These are phyloP conservation scores for Tricholoma furcatifolium DNA, from an alignment of 768 basidiomycete species.

Conservation along the genomic window DNA sequence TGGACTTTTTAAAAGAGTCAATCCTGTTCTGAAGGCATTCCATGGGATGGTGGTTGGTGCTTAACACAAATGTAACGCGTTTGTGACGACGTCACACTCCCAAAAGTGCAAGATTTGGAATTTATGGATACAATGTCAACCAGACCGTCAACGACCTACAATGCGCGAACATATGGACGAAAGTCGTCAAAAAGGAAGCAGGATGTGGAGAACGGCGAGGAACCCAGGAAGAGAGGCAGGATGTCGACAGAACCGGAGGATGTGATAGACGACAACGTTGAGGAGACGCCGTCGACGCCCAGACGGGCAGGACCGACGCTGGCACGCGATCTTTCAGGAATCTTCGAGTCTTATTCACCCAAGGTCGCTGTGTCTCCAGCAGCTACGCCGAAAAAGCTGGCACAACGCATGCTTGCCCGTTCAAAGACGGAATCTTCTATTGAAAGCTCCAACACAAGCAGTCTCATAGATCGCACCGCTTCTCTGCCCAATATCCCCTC, in stretches of 20 bases:
- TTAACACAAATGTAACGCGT: constrained; percentile 38
- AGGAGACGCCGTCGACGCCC: constrained; percentile 16
- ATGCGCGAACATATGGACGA: constrained; percentile 36
- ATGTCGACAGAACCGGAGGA: constrained; percentile 15
- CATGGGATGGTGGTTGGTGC: constrained; percentile 34
- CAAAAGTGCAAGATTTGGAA: neutral
- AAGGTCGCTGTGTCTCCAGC: constrained; percentile 22
- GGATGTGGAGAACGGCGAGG: neutral
- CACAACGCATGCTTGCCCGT: constrained; percentile 72
- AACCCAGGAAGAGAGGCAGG: constrained; percentile 26
- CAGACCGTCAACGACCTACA: constrained; percentile 18
- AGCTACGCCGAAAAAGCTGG: constrained; percentile 42
- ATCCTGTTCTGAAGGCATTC: constrained; percentile 56
- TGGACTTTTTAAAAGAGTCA: constrained; percentile 66
- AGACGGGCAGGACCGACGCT: constrained; percentile 19
- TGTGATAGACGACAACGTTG: constrained; percentile 7
- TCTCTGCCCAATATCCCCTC: constrained; percentile 34
- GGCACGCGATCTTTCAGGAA: constrained; percentile 42
- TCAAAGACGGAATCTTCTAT: constrained; percentile 63
- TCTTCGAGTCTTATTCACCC: constrained; percentile 40
- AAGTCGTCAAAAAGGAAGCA: constrained; percentile 27
- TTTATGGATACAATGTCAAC: constrained; percentile 9
- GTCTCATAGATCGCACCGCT: constrained; percentile 29
- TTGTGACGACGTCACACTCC: constrained; percentile 17
- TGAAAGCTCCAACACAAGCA: constrained; percentile 25